Base-by-base conservation (phyloP, 805 yeast genomes). In the Metschnikowia chrysomelidarum region DNA sequence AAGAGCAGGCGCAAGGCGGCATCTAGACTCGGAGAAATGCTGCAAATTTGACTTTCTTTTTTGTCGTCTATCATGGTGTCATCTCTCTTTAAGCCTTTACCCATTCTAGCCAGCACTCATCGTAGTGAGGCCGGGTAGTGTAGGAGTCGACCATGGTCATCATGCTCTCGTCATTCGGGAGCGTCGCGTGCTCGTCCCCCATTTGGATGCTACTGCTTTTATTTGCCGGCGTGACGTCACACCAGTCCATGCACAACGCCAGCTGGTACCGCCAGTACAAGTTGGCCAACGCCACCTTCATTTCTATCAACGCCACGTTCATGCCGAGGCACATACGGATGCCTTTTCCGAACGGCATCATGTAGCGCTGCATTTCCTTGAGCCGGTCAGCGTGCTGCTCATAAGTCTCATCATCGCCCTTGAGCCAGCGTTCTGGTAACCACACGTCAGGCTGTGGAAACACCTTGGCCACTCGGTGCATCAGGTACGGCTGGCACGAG, bases 291-390 rank as follows among this genome's bases (percentile, higher is more conserved):
- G 73, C 69, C 27, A 79, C 49, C 51, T 80, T 82, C 67, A 82
- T 78, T 51, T 81, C 88, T 26, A 75, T 73, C 13, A 74, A 56
- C 0, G 88, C 88, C 25, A 82, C 53, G 51, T 82, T 69, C 77
- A 78, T 72, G 1, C 91, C 89, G 35, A 81, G 60, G 50, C 91
- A 82, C 87, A 81, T 80, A 44, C 87, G 61, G 14, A 78, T 67
- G 3, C 89, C 91, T 25, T 78, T 73, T 1, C 89, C 88, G 61
- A 83, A 82, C 1, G 83, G 78, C 70, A 81, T 72, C 68, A 80
- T 73, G 46, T 67, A 65, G 34, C 62, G 68, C 38, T 68, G 65
- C 76, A 78, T 80, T 7, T 34, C 36, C 34, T 59, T 67, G 21
- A 72, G 48, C 24, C 80, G 50, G 5, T 38, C 43, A 5, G 49